phyloP scores from a whole-genome alignment of 2,329 filamentous ascomycete species.

The Aureobasidium sp. region DNA sequence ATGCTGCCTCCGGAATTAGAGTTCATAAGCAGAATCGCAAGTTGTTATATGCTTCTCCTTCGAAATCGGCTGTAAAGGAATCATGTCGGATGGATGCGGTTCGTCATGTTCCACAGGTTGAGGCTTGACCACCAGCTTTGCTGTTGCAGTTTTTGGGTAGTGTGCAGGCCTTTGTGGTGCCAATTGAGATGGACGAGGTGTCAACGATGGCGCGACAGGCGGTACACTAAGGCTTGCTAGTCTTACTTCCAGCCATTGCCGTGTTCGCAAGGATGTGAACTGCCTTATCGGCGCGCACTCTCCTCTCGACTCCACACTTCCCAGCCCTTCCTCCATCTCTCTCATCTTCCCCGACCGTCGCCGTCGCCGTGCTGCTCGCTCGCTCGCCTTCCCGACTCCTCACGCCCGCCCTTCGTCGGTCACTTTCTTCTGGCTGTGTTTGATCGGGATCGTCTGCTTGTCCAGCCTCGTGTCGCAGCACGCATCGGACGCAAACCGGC shows the following conservation, averaged over 20 bases:
- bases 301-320: conserved; percentile 11
- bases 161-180: background rate
- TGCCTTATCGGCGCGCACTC: conserved; percentile 9
- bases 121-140: background rate
- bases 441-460: background rate
- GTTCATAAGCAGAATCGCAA: conserved; percentile 7
- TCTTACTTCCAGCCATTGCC: conserved; percentile 12
- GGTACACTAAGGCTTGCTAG: conserved; percentile 9
- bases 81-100: background rate
- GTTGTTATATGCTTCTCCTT: background rate
- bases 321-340: conserved; percentile 12
- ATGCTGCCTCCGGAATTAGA: conserved; percentile 11
- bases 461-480: background rate
- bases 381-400: background rate
- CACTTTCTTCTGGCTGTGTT: background rate
- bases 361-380: conserved; percentile 4
- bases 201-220: conserved; percentile 12
- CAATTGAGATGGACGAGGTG: conserved; percentile 4
- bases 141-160: background rate
- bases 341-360: conserved; percentile 3
- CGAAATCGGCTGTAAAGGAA: background rate
- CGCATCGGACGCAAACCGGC: background rate
- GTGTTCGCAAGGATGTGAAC: conserved; percentile 9
- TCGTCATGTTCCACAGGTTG: background rate
- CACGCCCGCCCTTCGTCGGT: background rate